These are phyloP conservation scores for Cutaneotrichosporon cutaneum DNA, from an alignment of 1,284 basidiomycete species.

Conservation along the genomic window DNA sequence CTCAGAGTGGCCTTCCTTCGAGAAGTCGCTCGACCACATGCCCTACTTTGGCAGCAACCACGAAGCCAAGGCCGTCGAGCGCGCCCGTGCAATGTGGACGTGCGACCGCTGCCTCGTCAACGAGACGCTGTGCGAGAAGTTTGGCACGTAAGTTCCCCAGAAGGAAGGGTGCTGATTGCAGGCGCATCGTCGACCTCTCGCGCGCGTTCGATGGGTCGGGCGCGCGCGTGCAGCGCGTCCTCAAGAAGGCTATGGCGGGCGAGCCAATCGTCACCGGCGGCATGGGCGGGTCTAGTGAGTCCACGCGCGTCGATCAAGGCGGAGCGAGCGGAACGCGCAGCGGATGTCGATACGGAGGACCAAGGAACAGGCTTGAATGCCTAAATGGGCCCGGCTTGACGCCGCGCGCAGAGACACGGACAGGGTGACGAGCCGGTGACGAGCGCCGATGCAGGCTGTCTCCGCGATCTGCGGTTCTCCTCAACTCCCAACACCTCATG, in stretches of 20 bases:
- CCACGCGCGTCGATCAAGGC: constrained; percentile 66
- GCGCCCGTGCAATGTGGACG: background rate
- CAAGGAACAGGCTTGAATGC: too few relatives aligned
- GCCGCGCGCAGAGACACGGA: too few relatives aligned
- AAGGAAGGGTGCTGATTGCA: background rate
- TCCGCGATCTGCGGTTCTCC: too few relatives aligned
- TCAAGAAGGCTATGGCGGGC: constrained; percentile 80
- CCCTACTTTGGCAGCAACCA: background rate
- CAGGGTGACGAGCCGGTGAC: too few relatives aligned
- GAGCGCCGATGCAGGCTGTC: too few relatives aligned
- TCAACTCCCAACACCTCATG: too few relatives aligned
- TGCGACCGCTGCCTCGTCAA: constrained; percentile 9
- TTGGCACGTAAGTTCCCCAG: constrained; percentile 5
- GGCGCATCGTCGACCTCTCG: constrained; percentile 8
- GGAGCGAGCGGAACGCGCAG: background rate
- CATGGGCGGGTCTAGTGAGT: constrained; percentile 67
- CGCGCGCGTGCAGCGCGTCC: constrained; percentile 74
- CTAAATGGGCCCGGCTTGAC: too few relatives aligned
- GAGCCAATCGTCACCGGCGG: constrained; percentile 86
- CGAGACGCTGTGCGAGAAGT: constrained; percentile 6
- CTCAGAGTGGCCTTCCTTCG: background rate
- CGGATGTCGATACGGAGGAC: too few relatives aligned
- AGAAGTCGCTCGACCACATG: background rate
- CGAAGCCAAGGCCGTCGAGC: background rate
- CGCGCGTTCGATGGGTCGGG: constrained; percentile 62